Conservation (phyloP, 768 basidiomycete species). For the Hygrocybe coccinea region DNA sequence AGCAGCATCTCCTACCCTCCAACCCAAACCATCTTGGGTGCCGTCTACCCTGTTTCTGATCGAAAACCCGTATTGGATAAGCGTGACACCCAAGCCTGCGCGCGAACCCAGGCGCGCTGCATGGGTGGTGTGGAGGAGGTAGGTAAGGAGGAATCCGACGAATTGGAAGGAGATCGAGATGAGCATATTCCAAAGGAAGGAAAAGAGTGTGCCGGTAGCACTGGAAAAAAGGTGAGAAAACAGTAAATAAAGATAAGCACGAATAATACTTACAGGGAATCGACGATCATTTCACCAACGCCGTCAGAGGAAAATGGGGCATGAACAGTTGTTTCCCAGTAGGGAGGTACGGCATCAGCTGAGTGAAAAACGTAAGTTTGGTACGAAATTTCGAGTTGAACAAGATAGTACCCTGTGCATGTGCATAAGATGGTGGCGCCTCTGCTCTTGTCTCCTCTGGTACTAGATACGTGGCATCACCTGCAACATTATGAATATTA, state of each 20-base stretch:
- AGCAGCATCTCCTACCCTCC: conserved; percentile 29
- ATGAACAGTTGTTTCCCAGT: conserved; percentile 97
- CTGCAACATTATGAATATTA: conserved; percentile 31
- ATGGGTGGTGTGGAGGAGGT: conserved; percentile 89
- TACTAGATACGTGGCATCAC: conserved; percentile 66
- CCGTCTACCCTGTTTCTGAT: conserved; percentile 50
- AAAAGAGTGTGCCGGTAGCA: conserved; percentile 76
- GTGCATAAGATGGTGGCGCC: conserved; percentile 86
- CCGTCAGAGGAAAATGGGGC: conserved; percentile 66
- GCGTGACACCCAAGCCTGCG: conserved; percentile 91
- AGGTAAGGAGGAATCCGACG: conserved; percentile 87
- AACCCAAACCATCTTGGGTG: conserved; percentile 22
- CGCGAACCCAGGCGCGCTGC: conserved; percentile 90
- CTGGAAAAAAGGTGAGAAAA: background rate
- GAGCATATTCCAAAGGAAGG: conserved; percentile 88
- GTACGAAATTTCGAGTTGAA: background rate
- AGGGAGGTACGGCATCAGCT: conserved; percentile 93
- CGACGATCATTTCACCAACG: conserved; percentile 81
- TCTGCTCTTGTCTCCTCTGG: conserved; percentile 83
- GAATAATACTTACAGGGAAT: conserved; percentile 48
- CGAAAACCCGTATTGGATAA: conserved; percentile 93
- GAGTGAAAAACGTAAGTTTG: background rate
- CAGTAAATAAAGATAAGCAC: background rate
- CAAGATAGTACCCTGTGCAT: conserved; percentile 51
- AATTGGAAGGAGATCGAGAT: conserved; percentile 97